Conservation (phyloP, 2,329 filamentous ascomycete species). For the Amesomyces nigricolor region DNA sequence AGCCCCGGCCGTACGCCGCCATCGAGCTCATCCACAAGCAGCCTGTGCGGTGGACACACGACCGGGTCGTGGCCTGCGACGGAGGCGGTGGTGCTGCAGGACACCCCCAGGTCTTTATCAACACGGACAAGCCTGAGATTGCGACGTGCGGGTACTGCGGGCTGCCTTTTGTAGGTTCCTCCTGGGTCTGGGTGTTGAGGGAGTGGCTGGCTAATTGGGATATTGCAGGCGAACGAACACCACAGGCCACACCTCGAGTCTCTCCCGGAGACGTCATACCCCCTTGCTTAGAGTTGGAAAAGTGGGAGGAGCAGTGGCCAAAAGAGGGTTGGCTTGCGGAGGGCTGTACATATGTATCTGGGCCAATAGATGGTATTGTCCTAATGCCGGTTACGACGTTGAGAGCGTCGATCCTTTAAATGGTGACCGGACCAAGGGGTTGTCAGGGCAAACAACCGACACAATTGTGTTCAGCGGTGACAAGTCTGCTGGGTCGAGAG, state of each 20-base stretch:
- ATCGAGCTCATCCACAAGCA: slow-evolving; percentile 96
- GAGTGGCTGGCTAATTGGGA: slow-evolving; percentile 20
- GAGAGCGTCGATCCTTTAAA: neutral
- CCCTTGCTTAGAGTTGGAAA: slow-evolving; percentile 43
- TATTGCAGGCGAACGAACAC: slow-evolving; percentile 74
- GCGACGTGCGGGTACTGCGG: slow-evolving; percentile 88
- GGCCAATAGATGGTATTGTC: slow-evolving; percentile 10
- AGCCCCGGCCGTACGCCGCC: slow-evolving; percentile 85
- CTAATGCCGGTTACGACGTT: neutral
- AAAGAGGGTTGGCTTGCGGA: neutral
- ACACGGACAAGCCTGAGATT: slow-evolving; percentile 95
- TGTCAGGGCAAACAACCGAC: neutral
- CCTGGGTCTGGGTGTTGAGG: no score
- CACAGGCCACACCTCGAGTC: slow-evolving; percentile 80
- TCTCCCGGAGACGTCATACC: slow-evolving; percentile 73
- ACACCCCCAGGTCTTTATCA: slow-evolving; percentile 94
- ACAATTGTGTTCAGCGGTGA: no score
- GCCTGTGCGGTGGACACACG: slow-evolving; percentile 86
- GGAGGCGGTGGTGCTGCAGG: slow-evolving; percentile 86
- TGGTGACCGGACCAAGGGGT: neutral
- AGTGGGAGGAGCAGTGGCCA: neutral
- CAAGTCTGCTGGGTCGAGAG: no score
- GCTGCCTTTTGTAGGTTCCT: slow-evolving; percentile 71
- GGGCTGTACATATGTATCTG: slow-evolving; percentile 12
- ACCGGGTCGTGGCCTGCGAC: slow-evolving; percentile 77